A percentile compares a stretch with the other conserved stretches of the same genome.
Evolutionary conservation across 768 basidiomycete genomes (phyloP).

Genomic region (Phallus indusiatus): DNA sequence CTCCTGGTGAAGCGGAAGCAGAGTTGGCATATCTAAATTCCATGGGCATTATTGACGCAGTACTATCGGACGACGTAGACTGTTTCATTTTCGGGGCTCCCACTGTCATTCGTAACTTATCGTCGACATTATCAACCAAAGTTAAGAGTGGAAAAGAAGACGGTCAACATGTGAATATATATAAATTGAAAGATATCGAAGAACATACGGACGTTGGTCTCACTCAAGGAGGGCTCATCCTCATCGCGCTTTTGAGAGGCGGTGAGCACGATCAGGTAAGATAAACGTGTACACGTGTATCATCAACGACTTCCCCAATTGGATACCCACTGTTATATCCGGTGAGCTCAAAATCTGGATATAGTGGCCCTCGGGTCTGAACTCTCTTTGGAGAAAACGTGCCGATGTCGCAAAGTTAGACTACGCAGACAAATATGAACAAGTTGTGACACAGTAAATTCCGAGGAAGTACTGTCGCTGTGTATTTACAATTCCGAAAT

Average conservation of each 20-base stretch:
- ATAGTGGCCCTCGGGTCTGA: slow-evolving; percentile 18
- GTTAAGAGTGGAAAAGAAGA: slow-evolving; percentile 50
- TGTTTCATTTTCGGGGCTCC: slow-evolving; percentile 84
- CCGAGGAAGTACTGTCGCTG: too few relatives aligned
- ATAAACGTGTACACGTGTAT: slow-evolving; percentile 46
- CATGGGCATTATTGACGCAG: slow-evolving; percentile 75
- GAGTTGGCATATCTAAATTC: slow-evolving; percentile 82
- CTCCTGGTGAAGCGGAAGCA: slow-evolving; percentile 92
- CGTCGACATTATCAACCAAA: slow-evolving; percentile 59
- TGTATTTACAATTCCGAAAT: too few relatives aligned
- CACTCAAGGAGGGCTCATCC: slow-evolving; percentile 57
- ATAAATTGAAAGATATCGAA: slow-evolving; percentile 28
- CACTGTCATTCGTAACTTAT: slow-evolving; percentile 82
- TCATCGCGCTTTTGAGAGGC: slow-evolving; percentile 79
- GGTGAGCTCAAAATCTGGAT: slow-evolving; percentile 57
- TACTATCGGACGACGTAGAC: slow-evolving; percentile 91
- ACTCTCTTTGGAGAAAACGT: slow-evolving; percentile 39
- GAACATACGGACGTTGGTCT: slow-evolving; percentile 43
- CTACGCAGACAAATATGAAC: too few relatives aligned
- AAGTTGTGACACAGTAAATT: too few relatives aligned
- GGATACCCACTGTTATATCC: slow-evolving; percentile 75
- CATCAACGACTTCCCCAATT: slow-evolving; percentile 61
- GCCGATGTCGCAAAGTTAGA: slow-evolving; percentile 64
- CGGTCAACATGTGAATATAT: slow-evolving; percentile 52
- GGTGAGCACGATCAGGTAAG: slow-evolving; percentile 73